These are phyloP conservation scores for Colletotrichum siamense DNA, from an alignment of 2,329 filamentous ascomycete genomes.

Conservation along the genomic window DNA sequence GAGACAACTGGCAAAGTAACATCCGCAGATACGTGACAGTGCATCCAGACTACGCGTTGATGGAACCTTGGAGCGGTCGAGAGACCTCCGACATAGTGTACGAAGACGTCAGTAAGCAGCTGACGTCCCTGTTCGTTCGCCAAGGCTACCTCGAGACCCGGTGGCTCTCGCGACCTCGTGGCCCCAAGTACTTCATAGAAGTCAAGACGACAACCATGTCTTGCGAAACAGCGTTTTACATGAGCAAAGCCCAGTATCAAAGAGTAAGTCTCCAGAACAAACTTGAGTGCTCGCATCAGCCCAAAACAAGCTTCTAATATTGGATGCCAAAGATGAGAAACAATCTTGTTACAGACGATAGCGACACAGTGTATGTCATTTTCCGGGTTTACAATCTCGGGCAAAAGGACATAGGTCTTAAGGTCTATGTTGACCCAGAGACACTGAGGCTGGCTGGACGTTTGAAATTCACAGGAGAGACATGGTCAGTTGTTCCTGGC, in stretches of 20 bases:
- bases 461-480: conserved; percentile 28
- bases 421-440: conserved; percentile 44
- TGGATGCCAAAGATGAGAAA: conserved; percentile 29
- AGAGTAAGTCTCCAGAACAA: conserved; percentile 33
- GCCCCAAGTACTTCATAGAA: conserved; percentile 52
- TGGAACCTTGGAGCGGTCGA: conserved; percentile 41
- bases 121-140: conserved; percentile 40
- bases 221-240: conserved; percentile 47
- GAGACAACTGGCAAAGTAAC: conserved; percentile 52
- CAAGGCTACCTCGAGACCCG: conserved; percentile 34
- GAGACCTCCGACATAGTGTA: conserved; percentile 57
- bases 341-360: conserved; percentile 1
- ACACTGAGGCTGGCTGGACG: conserved; percentile 23
- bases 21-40: conserved; percentile 45
- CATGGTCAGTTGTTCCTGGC: background rate
- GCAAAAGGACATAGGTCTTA: conserved; percentile 31
- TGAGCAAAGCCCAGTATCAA: conserved; percentile 50
- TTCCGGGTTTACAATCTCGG: conserved; percentile 45
- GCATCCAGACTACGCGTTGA: conserved; percentile 44
- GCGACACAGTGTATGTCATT: conserved; percentile 41
- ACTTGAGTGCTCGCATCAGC: background rate
- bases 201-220: conserved; percentile 52
- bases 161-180: conserved; percentile 27
- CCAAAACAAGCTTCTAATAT: background rate
- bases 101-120: conserved; percentile 33